These are phyloP conservation scores for Cladorrhinum sp. DNA, from an alignment of 2,329 filamentous ascomycete genomes.

Conservation along the genomic window DNA sequence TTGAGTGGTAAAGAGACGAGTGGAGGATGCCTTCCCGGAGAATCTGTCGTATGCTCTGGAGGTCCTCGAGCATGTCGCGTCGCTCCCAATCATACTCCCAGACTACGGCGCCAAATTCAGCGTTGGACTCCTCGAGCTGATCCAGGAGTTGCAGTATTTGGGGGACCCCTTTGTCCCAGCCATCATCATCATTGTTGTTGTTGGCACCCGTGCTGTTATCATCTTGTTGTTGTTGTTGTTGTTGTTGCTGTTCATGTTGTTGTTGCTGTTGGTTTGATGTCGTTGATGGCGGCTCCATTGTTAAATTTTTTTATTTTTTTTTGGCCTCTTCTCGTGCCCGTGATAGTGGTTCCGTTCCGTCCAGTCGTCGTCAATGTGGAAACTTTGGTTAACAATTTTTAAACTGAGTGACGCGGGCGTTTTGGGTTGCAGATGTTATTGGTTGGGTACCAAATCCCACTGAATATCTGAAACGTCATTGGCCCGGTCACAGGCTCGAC, in stretches of 20 bases:
- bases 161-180: background rate
- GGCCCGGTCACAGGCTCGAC: too few relatives aligned
- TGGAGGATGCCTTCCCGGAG: background rate
- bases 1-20: background rate
- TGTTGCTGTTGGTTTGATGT: background rate
- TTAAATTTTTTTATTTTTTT: too few relatives aligned
- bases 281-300: background rate
- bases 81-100: constrained; percentile 2
- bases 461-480: background rate
- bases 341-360: background rate
- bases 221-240: background rate
- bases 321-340: background rate
- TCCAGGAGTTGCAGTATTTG: background rate
- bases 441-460: background rate
- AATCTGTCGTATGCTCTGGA: constrained; percentile 1
- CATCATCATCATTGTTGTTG: constrained; percentile 1
- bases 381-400: too few relatives aligned
- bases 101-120: background rate
- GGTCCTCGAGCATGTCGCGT: background rate
- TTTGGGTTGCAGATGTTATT: constrained; percentile 1
- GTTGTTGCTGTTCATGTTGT: background rate
- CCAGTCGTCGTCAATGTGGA: background rate
- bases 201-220: background rate
- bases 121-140: background rate
- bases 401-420: background rate